A percentile compares a stretch with the other conserved stretches of the same genome.
Evolutionary conservation across 164 flowering plant genomes (phyloP).

Genomic region (Cinnamomum micranthum): DNA sequence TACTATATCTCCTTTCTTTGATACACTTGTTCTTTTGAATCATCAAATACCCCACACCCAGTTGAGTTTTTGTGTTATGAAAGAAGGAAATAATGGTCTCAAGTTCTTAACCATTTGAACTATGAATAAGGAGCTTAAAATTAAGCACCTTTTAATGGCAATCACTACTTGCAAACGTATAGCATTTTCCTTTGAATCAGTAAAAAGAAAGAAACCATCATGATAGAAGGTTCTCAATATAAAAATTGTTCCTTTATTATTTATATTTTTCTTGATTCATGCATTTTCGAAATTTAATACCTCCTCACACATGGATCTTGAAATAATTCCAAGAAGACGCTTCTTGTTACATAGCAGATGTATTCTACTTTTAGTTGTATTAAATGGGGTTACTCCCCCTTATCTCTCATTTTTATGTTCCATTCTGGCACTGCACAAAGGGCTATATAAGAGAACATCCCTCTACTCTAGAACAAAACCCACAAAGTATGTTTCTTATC

Average conservation of each 20-base stretch:
- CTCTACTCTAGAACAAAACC: not conserved
- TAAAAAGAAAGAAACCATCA: not conserved
- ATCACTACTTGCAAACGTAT: not conserved
- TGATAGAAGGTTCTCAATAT: not conserved
- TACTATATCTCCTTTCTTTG: not conserved
- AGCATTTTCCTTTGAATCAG: not conserved
- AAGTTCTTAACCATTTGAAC: no score
- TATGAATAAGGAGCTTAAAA: not conserved
- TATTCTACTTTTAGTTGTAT: not conserved
- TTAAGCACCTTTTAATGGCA: not conserved
- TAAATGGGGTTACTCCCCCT: not conserved
- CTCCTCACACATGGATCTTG: not conserved
- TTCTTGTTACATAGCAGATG: not conserved
- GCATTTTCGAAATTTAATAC: not conserved
- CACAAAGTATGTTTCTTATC: not conserved
- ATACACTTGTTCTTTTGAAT: conserved; percentile 1
- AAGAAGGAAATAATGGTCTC: not conserved
- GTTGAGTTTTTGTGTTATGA: not conserved
- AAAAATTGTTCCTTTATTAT: not conserved
- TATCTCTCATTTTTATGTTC: not conserved
- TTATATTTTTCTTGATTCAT: not conserved
- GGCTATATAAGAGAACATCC: not conserved
- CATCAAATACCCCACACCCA: not conserved
- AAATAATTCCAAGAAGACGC: not conserved
- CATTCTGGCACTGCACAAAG: not conserved